These are phyloP conservation scores for Saccharum officinarum DNA, from an alignment of 176 grass and related monocot species.

Conservation along the genomic window DNA sequence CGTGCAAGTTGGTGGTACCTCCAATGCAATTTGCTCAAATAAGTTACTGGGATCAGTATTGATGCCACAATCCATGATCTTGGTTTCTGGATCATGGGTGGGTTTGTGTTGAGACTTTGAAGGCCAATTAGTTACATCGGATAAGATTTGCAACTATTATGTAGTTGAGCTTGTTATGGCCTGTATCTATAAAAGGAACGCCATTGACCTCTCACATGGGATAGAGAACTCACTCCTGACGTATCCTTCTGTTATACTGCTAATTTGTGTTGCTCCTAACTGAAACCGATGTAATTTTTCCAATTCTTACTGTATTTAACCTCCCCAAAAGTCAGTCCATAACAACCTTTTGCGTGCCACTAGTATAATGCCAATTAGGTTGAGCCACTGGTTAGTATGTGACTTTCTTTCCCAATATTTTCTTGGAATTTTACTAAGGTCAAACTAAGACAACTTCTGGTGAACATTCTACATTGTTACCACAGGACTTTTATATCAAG, in stretches of 20 bases:
- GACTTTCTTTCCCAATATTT: background rate
- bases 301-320: background rate
- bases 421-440: background rate
- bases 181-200: background rate
- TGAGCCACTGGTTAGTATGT: background rate
- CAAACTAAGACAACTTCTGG: background rate
- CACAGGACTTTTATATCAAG: background rate
- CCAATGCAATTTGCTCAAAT: background rate
- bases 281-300: background rate
- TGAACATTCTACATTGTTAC: background rate
- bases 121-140: background rate
- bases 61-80: background rate
- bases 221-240: background rate
- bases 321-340: background rate
- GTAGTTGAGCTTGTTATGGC: background rate
- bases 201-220: background rate
- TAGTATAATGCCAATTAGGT: background rate
- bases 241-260: background rate
- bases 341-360: background rate
- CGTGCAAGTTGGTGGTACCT: background rate
- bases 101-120: background rate
- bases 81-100: background rate
- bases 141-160: background rate
- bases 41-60: background rate
- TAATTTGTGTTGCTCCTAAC: background rate